phyloP scores from a whole-genome alignment of 305 asterid species.

The Ruellia speciosa region DNA sequence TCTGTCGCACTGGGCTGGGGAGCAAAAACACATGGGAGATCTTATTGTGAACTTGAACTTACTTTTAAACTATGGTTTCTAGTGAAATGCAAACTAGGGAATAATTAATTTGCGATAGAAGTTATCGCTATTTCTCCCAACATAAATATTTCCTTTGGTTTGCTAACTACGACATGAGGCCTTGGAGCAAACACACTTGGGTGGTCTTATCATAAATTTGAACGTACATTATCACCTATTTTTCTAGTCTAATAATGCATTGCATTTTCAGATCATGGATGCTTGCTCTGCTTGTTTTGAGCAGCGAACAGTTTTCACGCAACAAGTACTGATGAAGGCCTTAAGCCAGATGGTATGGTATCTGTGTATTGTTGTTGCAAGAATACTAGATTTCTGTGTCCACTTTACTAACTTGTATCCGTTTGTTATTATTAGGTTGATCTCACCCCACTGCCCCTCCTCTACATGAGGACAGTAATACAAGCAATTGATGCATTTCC shows the following conservation, averaged over 20 bases:
- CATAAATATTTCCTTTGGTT: too few relatives aligned
- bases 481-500: slow-evolving; percentile 98
- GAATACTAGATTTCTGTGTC: slow-evolving; percentile 11
- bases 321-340: slow-evolving; percentile 85
- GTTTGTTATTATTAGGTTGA: slow-evolving; percentile 50
- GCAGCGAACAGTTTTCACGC: slow-evolving; percentile 97
- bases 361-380: slow-evolving; percentile 18
- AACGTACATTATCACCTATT: too few relatives aligned
- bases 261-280: slow-evolving; percentile 67
- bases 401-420: slow-evolving; percentile 16
- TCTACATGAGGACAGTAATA: slow-evolving; percentile 94
- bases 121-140: too few relatives aligned
- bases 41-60: too few relatives aligned
- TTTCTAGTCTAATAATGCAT: slow-evolving; percentile 19
- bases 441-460: slow-evolving; percentile 84
- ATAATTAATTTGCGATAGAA: too few relatives aligned
- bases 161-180: too few relatives aligned
- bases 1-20: too few relatives aligned
- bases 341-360: slow-evolving; percentile 98
- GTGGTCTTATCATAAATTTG: too few relatives aligned
- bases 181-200: too few relatives aligned
- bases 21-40: too few relatives aligned
- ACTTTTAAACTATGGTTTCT: too few relatives aligned
- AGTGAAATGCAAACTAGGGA: too few relatives aligned
- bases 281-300: slow-evolving; percentile 98